Conservation (phyloP, 2,329 filamentous ascomycete genomes). For the Penicillium sp. region DNA sequence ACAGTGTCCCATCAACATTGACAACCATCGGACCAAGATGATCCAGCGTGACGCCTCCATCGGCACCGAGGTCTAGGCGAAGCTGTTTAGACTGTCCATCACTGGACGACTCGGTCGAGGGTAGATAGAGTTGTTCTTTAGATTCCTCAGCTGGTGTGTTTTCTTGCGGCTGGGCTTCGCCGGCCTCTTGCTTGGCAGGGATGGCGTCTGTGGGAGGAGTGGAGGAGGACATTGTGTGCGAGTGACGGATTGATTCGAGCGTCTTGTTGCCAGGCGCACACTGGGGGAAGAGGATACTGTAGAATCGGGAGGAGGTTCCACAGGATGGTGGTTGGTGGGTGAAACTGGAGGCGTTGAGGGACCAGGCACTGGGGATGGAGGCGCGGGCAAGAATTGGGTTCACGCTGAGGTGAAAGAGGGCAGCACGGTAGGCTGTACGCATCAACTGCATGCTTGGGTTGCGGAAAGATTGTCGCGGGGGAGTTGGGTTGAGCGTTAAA, state of each 20-base stretch:
- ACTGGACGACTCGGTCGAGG: conserved; percentile 71
- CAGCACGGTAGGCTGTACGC: conserved; percentile 33
- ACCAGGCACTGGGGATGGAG: conserved; percentile 17
- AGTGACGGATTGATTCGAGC: conserved; percentile 17
- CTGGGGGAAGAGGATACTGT: conserved; percentile 35
- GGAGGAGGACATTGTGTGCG: conserved; percentile 30
- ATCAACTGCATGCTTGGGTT: conserved; percentile 34
- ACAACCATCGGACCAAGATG: conserved; percentile 74
- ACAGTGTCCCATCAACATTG: conserved; percentile 71
- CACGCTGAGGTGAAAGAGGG: conserved; percentile 33
- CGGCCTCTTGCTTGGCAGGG: conserved; percentile 10
- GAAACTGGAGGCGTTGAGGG: conserved; percentile 7
- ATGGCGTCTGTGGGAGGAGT: neutral
- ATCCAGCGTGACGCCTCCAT: conserved; percentile 61
- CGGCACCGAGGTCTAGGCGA: conserved; percentile 69
- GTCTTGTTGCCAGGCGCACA: conserved; percentile 27
- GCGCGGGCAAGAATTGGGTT: conserved; percentile 28
- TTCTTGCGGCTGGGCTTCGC: conserved; percentile 18
- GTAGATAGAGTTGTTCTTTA: conserved; percentile 59
- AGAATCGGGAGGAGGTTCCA: conserved; percentile 24
- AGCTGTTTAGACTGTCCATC: conserved; percentile 75
- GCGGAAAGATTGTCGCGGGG: conserved; percentile 17
- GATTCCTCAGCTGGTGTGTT: conserved; percentile 13
- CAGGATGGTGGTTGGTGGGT: conserved; percentile 14
- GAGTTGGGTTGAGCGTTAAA: conserved; percentile 23